A percentile compares a stretch with the other conserved stretches of the same genome.
Conservation (phyloP, 2,329 filamentous ascomycete genomes). For the Daldinia sp. region DNA sequence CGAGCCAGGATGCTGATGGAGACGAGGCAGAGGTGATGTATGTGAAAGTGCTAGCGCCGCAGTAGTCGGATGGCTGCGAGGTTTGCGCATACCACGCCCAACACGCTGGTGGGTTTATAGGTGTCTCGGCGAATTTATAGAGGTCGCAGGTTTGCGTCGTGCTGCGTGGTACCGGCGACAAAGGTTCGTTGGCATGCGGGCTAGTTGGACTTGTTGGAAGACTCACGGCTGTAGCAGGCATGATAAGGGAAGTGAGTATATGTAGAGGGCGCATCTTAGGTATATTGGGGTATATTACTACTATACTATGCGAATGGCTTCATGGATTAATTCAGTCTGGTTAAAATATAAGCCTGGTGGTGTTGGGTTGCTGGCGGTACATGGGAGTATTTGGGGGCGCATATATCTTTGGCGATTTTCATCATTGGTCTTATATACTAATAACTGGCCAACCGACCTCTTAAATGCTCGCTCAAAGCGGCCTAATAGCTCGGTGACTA, state of each 20-base stretch:
- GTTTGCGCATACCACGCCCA: constrained; percentile 36
- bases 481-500: constrained; percentile 1
- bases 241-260: constrained; percentile 25
- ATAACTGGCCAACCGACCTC: neutral
- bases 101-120: constrained; percentile 33
- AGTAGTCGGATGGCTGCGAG: constrained; percentile 31
- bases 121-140: constrained; percentile 24
- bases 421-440: neutral
- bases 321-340: neutral
- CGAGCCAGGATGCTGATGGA: constrained; percentile 15
- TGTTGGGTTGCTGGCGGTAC: neutral
- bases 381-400: neutral
- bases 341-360: neutral
- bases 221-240: constrained; percentile 9
- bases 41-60: constrained; percentile 28
- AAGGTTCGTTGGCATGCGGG: neutral
- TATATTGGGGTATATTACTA: neutral
- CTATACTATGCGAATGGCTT: neutral
- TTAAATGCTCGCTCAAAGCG: neutral
- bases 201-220: constrained; percentile 20
- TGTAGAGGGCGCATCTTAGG: constrained; percentile 22
- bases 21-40: constrained; percentile 3
- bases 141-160: constrained; percentile 22
- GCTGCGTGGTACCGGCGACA: neutral
- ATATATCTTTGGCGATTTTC: neutral